Evolutionary conservation across 2,329 filamentous ascomycete genomes (phyloP), one percentile per base, ranked within the genome.

Genomic region (Cordyceps farinosa): DNA sequence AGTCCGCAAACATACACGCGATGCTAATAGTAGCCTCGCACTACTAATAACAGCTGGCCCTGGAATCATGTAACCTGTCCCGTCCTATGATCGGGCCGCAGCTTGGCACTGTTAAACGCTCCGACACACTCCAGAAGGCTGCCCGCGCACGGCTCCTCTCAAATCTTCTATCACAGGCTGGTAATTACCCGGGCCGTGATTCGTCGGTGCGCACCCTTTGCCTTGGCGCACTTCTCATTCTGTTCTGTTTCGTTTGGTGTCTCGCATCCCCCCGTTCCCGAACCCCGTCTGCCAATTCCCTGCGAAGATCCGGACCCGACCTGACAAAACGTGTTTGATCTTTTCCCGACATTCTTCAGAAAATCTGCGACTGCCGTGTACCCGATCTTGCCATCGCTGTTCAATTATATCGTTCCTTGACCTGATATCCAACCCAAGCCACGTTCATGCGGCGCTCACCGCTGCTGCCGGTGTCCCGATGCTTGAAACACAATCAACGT

Each of bases 161-260:
- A 5, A n/a, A 15, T 7, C 45, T 30, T 11, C 38, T 40, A 40
- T 11, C 38, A 40, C 38, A 15, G 5, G 22, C 22, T 13, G 29
- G 8, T 29, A 34, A 22, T 34, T 7, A 15, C 5, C 55, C 29
- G 7, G 10, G 29, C 29, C 10, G 10, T 29, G 13, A 53, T 61
- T 54, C 48, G 50, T 61, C 38, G 3, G 29, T 22, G 22, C 15
- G 11, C 44, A 48, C 17, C 36, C 17, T 36, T 29, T 51, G 34
- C 22, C 34, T 51, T 34, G 22, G 30, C 36, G 34, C 29, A n/a
- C 22, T 36, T 34, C 38, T 52, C 13, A 40, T 40, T 22, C 48
- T 38, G 29, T 30, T n/a, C 9, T 38, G 58, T 61, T 61, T 61
- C 59, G 59, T 54, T 61, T 38, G 40, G 40, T 51, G 59, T 61